phyloP scores from a whole-genome alignment of 441 rosid genomes.

The Theobroma grandiflorum region DNA sequence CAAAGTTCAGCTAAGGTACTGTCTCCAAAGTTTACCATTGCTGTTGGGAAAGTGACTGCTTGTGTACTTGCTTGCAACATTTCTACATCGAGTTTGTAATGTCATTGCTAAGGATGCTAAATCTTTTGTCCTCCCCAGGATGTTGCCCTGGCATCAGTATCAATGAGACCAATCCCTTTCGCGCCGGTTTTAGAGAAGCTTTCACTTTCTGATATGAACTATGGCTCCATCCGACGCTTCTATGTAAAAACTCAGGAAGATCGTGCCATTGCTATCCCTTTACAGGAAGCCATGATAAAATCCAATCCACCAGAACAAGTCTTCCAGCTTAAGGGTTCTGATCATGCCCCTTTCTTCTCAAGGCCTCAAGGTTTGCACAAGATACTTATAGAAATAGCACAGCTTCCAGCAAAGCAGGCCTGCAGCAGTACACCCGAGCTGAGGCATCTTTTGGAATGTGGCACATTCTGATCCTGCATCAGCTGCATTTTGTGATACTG shows the following conservation, averaged over 20 bases:
- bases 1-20: constrained; percentile 82
- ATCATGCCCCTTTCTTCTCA: constrained; percentile 95
- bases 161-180: constrained; percentile 89
- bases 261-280: constrained; percentile 65
- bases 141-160: constrained; percentile 86
- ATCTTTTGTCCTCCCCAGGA: constrained; percentile 48
- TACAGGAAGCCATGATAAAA: constrained; percentile 76
- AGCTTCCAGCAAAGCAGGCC: constrained; percentile 36
- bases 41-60: too few relatives aligned
- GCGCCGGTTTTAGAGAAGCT: constrained; percentile 90
- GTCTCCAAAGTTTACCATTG: background rate
- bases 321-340: constrained; percentile 78
- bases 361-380: constrained; percentile 94
- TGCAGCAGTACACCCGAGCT: background rate
- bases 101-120: background rate
- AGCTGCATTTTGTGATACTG: background rate
- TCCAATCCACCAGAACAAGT: constrained; percentile 76
- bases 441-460: background rate
- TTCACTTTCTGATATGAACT: constrained; percentile 62
- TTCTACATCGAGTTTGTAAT: background rate
- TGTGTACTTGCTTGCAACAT: background rate
- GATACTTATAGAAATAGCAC: constrained; percentile 70
- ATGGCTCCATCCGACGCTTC: constrained; percentile 83
- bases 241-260: constrained; percentile 81
- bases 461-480: background rate